Percentiles rank a stretch among this genome's conserved stretches.
phyloP scores from a whole-genome alignment of 1,284 basidiomycete genomes.

The Cryptococcus wingfieldii region DNA sequence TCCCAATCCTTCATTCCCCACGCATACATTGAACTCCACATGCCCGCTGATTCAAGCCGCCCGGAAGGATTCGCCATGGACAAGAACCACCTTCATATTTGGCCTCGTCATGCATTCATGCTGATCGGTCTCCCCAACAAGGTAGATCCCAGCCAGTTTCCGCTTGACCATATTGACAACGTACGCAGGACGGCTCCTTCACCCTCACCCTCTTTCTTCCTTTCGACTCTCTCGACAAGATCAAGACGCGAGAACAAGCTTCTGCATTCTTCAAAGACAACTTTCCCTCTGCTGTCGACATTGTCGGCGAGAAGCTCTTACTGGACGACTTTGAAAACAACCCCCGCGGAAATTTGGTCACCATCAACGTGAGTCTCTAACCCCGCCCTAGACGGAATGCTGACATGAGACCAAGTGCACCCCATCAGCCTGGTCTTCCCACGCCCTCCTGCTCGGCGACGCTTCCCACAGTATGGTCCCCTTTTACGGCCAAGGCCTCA shows the following conservation, averaged over 20 bases:
- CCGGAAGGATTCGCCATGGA: constrained; percentile 73
- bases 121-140: constrained; percentile 95
- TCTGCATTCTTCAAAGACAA: constrained; percentile 73
- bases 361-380: constrained; percentile 65
- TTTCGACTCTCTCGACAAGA: constrained; percentile 66
- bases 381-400: background rate
- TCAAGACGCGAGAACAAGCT: constrained; percentile 60
- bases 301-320: constrained; percentile 75
- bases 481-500: constrained; percentile 97
- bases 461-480: constrained; percentile 91
- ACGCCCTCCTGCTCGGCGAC: constrained; percentile 85
- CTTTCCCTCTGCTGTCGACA: constrained; percentile 79
- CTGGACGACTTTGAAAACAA: constrained; percentile 73
- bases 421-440: constrained; percentile 86
- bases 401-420: constrained; percentile 36
- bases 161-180: background rate
- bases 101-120: constrained; percentile 98
- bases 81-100: constrained; percentile 95
- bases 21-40: constrained; percentile 92
- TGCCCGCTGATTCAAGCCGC: constrained; percentile 69
- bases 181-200: constrained; percentile 50
- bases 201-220: constrained; percentile 84
- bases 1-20: constrained; percentile 91
- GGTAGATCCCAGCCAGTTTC: constrained; percentile 52
- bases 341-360: constrained; percentile 83